Evolutionary conservation across 768 basidiomycete genomes (phyloP).

Genomic region (Kwoniella dejecticola): DNA sequence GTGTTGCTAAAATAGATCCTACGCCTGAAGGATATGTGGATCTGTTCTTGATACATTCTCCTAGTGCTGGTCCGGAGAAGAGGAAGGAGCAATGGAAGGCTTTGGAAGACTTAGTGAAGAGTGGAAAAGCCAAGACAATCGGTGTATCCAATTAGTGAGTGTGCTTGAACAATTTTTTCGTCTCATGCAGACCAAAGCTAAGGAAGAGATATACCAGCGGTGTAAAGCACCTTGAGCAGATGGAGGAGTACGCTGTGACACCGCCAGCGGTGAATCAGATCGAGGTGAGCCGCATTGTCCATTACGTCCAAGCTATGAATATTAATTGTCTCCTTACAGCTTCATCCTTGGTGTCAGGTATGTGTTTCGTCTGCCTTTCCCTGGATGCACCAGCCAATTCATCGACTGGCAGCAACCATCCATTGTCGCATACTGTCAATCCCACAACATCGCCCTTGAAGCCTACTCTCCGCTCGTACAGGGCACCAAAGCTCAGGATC

Average conservation of each 20-base stretch:
- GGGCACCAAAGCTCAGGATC: constrained; percentile 42
- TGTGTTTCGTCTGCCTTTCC: background rate
- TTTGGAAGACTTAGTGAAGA: constrained; percentile 43
- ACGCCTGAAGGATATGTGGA: constrained; percentile 47
- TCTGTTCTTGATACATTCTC: constrained; percentile 56
- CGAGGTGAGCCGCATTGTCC: constrained; percentile 33
- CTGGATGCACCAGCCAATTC: background rate
- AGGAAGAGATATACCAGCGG: no score
- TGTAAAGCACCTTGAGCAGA: constrained; percentile 45
- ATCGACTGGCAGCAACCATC: constrained; percentile 30
- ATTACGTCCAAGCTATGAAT: background rate
- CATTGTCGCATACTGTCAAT: constrained; percentile 44
- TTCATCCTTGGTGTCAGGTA: constrained; percentile 49
- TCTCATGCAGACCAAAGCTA: no score
- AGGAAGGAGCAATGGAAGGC: constrained; percentile 48
- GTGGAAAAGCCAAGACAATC: constrained; percentile 47
- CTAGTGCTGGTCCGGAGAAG: constrained; percentile 53
- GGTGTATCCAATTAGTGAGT: constrained; percentile 54
- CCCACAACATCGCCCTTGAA: constrained; percentile 46
- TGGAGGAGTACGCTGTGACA: constrained; percentile 46
- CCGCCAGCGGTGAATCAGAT: constrained; percentile 49
- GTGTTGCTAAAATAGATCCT: constrained; percentile 44
- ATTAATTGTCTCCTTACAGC: constrained; percentile 13
- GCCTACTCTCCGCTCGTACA: constrained; percentile 52
- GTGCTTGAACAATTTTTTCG: background rate